Evolutionary conservation across 768 basidiomycete species (phyloP).

Genomic region (Pleurotus ostreatus): DNA sequence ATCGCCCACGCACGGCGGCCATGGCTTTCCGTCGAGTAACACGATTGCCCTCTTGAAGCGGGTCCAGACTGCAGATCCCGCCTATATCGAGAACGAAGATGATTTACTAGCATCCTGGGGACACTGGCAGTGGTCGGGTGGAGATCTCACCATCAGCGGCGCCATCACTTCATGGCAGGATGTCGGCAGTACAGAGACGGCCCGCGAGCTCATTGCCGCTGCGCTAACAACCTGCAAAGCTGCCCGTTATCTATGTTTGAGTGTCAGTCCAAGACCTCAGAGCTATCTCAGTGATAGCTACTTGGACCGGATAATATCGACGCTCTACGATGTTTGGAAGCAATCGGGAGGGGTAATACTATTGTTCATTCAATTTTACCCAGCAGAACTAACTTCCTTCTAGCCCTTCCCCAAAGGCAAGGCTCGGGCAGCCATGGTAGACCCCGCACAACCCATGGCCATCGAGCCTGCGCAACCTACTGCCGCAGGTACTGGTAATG

Average conservation of each 20-base stretch:
- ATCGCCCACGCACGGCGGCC: background rate
- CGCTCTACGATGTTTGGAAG: background rate
- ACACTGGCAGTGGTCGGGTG: conserved; percentile 12
- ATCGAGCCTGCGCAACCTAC: no score
- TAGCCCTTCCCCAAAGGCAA: no score
- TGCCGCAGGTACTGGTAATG: no score
- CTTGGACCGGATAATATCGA: background rate
- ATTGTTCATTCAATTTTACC: no score
- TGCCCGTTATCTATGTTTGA: conserved; percentile 8
- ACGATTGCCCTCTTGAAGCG: background rate
- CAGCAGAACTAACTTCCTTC: no score
- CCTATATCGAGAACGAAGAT: conserved; percentile 3
- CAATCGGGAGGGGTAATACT: background rate
- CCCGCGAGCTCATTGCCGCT: conserved; percentile 12
- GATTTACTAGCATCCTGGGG: conserved; percentile 11
- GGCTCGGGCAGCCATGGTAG: no score
- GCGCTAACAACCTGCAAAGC: conserved; percentile 11
- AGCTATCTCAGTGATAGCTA: conserved; percentile 5
- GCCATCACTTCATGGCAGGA: conserved; percentile 9
- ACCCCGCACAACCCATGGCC: no score
- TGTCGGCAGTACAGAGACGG: conserved; percentile 7
- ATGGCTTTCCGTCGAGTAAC: background rate
- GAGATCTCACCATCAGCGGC: background rate
- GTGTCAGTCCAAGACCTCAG: no score
- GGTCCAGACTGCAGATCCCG: conserved; percentile 9